Conservation (phyloP, 2,329 filamentous ascomycete species). For the Stachybotrys chlorohalonatus region DNA sequence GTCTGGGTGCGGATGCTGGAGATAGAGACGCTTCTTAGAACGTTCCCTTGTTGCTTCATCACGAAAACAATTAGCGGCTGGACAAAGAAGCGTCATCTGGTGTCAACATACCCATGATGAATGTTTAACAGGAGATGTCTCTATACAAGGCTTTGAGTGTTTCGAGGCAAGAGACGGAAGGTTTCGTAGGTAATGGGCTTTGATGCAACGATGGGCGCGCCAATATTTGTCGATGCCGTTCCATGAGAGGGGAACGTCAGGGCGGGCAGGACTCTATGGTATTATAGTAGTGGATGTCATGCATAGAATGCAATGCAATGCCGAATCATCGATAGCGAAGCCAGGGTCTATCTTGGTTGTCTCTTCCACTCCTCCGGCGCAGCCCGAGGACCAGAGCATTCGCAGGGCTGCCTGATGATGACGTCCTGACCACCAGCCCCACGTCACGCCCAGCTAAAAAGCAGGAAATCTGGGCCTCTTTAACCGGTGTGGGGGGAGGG, state of each 20-base stretch:
- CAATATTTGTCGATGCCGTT: too few species aligned
- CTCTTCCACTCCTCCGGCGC: not conserved
- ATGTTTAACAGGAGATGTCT: not conserved
- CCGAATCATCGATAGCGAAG: too few species aligned
- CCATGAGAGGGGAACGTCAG: not conserved
- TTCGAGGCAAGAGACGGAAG: not conserved
- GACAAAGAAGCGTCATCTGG: not conserved
- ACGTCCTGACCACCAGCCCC: not conserved
- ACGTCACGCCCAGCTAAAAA: not conserved
- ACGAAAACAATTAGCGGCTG: slow-evolving; percentile 13
- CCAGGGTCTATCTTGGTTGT: too few species aligned
- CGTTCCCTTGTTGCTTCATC: slow-evolving; percentile 17
- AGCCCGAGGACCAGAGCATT: not conserved
- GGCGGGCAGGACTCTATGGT: slow-evolving; percentile 3
- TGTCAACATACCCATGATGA: slow-evolving; percentile 13
- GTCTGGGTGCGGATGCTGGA: slow-evolving; percentile 29
- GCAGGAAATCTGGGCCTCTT: not conserved
- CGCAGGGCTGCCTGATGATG: not conserved
- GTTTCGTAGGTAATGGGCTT: too few species aligned
- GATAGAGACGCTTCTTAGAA: slow-evolving; percentile 33
- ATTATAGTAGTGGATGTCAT: not conserved
- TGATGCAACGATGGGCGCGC: not conserved
- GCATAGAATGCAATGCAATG: not conserved
- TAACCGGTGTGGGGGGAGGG: not conserved
- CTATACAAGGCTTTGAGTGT: not conserved